phyloP scores from a whole-genome alignment of 441 rosid species.

The Erodium chrysanthum region DNA sequence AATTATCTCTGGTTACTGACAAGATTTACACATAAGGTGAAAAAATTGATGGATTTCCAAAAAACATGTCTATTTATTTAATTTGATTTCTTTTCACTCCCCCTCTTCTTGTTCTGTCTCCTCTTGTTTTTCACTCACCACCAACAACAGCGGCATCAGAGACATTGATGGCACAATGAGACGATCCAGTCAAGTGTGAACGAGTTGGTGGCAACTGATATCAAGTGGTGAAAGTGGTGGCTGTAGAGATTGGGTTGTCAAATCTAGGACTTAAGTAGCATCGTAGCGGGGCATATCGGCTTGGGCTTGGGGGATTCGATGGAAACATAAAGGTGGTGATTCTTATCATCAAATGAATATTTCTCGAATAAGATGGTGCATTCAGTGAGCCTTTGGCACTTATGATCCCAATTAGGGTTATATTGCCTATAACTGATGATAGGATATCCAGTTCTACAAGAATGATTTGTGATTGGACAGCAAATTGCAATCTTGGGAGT shows the following conservation, averaged over 20 bases:
- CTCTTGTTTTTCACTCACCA: neutral
- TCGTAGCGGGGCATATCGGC: neutral
- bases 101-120: neutral
- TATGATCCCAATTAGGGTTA: slow-evolving; percentile 16
- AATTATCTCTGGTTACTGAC: neutral
- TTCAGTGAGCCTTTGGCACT: slow-evolving; percentile 20
- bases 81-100: neutral
- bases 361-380: slow-evolving; percentile 17
- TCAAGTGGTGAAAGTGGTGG: neutral
- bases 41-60: neutral
- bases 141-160: neutral
- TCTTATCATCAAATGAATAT: slow-evolving; percentile 13
- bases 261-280: neutral
- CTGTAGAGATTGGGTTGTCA: neutral
- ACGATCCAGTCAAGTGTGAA: neutral
- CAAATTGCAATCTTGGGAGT: neutral
- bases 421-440: slow-evolving; percentile 17
- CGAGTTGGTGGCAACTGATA: neutral
- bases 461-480: slow-evolving; percentile 6
- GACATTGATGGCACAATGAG: neutral
- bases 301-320: slow-evolving; percentile 10
- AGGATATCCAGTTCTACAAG: slow-evolving; percentile 15
- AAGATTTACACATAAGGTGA: neutral
- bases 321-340: slow-evolving; percentile 11
- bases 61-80: neutral